These are phyloP conservation scores for Peniophora sp. DNA, from an alignment of 1,284 basidiomycete genomes.

Conservation along the genomic window DNA sequence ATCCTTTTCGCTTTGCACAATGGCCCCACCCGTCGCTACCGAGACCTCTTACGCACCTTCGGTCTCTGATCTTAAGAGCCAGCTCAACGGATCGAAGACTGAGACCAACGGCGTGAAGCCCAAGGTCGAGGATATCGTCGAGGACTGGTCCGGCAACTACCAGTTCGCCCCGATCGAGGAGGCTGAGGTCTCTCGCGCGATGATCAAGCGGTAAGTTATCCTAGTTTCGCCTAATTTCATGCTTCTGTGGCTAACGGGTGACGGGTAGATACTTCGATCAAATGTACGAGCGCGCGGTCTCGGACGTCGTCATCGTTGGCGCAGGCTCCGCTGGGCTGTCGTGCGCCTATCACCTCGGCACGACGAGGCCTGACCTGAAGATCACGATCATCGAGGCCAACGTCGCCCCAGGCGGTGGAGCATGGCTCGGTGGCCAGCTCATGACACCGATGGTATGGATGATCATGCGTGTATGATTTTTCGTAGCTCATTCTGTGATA, in stretches of 20 bases:
- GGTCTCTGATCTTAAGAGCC: neutral
- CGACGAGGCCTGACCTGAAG: constrained; percentile 64
- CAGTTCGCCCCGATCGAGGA: constrained; percentile 70
- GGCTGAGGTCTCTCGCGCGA: constrained; percentile 69
- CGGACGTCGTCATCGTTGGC: constrained; percentile 76
- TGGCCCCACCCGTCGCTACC: neutral
- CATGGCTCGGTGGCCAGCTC: constrained; percentile 77
- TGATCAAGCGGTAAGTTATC: constrained; percentile 59
- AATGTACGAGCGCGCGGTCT: constrained; percentile 70
- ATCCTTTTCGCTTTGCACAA: neutral
- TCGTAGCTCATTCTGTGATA: constrained; percentile 17
- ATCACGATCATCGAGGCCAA: constrained; percentile 79
- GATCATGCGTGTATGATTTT: neutral
- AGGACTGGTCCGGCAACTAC: constrained; percentile 56
- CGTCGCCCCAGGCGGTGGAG: constrained; percentile 76
- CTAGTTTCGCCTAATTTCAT: neutral
- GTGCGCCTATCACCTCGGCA: constrained; percentile 71
- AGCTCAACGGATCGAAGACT: constrained; percentile 5
- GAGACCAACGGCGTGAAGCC: constrained; percentile 10
- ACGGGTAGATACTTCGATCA: constrained; percentile 52
- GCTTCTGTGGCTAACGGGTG: neutral
- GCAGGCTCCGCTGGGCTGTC: constrained; percentile 76
- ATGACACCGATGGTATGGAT: constrained; percentile 71
- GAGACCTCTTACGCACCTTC: neutral
- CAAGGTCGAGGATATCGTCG: constrained; percentile 25